Base-by-base conservation (phyloP, 306 rosid species). In the Abrus precatorius region DNA sequence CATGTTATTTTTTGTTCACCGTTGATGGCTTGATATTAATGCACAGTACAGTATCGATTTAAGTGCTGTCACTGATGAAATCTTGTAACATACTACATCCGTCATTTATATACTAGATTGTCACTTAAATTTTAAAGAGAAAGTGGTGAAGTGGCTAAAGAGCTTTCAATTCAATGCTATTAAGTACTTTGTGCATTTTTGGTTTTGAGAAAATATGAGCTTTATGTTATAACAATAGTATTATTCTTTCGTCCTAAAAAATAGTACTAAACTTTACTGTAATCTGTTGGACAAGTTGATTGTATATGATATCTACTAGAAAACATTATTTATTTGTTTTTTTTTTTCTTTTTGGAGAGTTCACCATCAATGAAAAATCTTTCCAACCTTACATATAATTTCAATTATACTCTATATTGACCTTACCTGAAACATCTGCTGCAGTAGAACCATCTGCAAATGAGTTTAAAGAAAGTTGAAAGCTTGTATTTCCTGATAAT, bases 401-500 rank as follows among this genome's bases (percentile, higher is more conserved):
- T 66, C 45, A 73, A 48, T 47, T 10, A 38, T 59, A 38, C 72
- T 68, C 49, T 65, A 52, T 11, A 57, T 64, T 78, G 59, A 44
- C 29, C 62, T 57, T 33, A 33, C 45, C 38, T 10, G 50, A 44
- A 62, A 41, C 69, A 54, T 54, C 56, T 71, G 56, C 56, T 38
- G 60, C 28, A 12, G 69, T 78, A 65, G 82, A 82, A 44, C 49
- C 12, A 62, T 56, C 32, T 47, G 48, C 9, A 60, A 75, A n/a
- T 41, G 12, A 63, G n/a, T 75, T 34, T 45, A 12, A 45, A 52
- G 59, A 75, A 77, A 76, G 62, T 40, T 36, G 66, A 79, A 30
- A 61, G 29, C 64, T 50, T 62, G 29, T 86, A 61, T 84, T 76
- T 63, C 77, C 52, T 67, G 55, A 55, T 76, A 47, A 82, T 34